Evolutionary conservation across 345 rosid species (phyloP).

Genomic region (Aquilaria yunnanensis): DNA sequence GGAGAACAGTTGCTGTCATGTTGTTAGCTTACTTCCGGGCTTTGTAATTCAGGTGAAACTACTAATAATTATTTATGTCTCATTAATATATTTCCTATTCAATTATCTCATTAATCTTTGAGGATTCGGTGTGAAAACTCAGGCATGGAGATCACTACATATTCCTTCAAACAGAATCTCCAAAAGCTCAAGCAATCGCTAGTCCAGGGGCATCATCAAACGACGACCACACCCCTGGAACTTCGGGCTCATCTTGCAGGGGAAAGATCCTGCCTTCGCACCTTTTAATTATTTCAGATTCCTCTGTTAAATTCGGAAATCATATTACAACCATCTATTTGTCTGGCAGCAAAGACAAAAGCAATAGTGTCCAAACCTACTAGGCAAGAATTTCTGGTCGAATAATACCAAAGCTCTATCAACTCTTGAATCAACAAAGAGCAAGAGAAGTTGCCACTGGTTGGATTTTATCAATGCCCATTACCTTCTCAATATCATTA

Average conservation of each 20-base stretch:
- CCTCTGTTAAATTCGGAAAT: conserved; percentile 40
- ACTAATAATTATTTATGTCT: no score
- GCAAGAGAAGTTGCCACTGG: conserved; percentile 51
- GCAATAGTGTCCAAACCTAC: conserved; percentile 33
- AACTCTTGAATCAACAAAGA: conserved; percentile 59
- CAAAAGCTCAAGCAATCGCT: conserved; percentile 99
- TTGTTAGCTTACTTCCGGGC: no score
- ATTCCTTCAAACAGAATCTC: conserved; percentile 98
- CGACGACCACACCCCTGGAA: conserved; percentile 94
- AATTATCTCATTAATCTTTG: conserved; percentile 31
- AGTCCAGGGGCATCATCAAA: conserved; percentile 99
- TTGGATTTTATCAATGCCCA: conserved; percentile 36
- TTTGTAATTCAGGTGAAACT: no score
- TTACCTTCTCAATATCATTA: conserved; percentile 43
- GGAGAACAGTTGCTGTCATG: no score
- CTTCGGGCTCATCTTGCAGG: conserved; percentile 98
- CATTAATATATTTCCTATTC: no score
- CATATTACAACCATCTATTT: conserved; percentile 5
- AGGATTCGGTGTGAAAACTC: conserved; percentile 86
- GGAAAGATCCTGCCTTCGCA: conserved; percentile 99
- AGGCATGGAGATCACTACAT: conserved; percentile 91
- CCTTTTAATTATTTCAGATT: conserved; percentile 90
- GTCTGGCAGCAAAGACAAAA: not conserved
- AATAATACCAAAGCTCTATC: conserved; percentile 50
- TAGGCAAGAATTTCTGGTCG: conserved; percentile 72